Base-by-base conservation (phyloP, 2,329 filamentous ascomycete genomes). In the Penicillium sp. region DNA sequence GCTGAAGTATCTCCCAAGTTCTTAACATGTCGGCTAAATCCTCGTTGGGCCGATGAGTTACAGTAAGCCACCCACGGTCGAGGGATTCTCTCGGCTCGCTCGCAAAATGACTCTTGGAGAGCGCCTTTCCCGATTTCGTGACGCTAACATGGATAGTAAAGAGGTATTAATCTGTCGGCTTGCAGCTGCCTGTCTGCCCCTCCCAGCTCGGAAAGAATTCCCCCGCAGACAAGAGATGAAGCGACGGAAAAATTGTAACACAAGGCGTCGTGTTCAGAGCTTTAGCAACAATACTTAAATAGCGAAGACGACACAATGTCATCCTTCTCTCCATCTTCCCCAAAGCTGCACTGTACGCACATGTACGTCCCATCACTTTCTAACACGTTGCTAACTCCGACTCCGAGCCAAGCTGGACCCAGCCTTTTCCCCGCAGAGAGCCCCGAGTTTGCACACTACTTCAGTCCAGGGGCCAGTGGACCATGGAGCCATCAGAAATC, bases 401-500 rank as follows among this genome's bases (percentile, higher is more conserved):
- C 31, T 19, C 35, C 35, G 26, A 50, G 21, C 29, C 45, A 30
- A 35, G 47, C 19, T 46, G 48, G 7, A 35, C 38, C 51, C 38
- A 52, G 35, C 35, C 17, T 15, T 21, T 58, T 46, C 45, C 44
- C 44, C 45, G 17, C 55, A 48, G 17, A 41, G 23, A 60, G n/a
- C n/a, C 11, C 19, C 17, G 19, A 8, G 35, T 23, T 48, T 35
- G 19, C 26, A n/a, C 45, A 38, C 44, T 23, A 29, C 3, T 26
- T 26, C 23, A 21, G 1, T 26, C 30, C 45, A 15, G 35, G 44
- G 49, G 30, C 26, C 26, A 17, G 46, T 19, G 5, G 58, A 46
- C 7, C 15, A 75, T 75, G 72, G 66, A 72, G 30, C 55, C 64
- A 19, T 59, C 67, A 35, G 69, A 76, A 17, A 62, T 60, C 8